Percentiles rank a stretch among this genome's conserved stretches.
phyloP scores from a whole-genome alignment of 768 basidiomycete genomes.

The Vararia minispora region DNA sequence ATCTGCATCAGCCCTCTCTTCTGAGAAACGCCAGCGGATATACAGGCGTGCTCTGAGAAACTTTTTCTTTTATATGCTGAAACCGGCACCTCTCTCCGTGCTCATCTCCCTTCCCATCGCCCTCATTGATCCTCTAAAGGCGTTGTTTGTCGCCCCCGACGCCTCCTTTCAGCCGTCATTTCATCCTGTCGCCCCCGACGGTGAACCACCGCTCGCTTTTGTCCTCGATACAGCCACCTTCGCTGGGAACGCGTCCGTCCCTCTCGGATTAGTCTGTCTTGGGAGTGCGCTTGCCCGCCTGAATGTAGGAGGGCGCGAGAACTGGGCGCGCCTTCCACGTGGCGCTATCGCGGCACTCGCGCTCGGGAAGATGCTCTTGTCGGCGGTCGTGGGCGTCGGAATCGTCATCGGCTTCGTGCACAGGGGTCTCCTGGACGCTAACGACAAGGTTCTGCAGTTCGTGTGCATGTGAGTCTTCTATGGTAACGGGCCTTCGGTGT shows the following conservation, averaged over 20 bases:
- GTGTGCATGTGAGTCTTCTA: slow-evolving; percentile 49
- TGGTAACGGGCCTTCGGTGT: background rate
- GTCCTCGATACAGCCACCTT: slow-evolving; percentile 46
- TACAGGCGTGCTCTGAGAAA: no score
- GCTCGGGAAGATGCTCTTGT: slow-evolving; percentile 40
- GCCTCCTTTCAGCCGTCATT: slow-evolving; percentile 28
- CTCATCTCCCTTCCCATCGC: slow-evolving; percentile 43
- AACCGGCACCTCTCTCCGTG: slow-evolving; percentile 43
- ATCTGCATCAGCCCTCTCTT: no score
- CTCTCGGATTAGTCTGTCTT: slow-evolving; percentile 48
- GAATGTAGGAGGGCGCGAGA: slow-evolving; percentile 31
- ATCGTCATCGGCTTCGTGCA: slow-evolving; percentile 38
- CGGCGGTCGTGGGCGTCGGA: slow-evolving; percentile 50
- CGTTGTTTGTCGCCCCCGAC: slow-evolving; percentile 41
- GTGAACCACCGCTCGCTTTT: slow-evolving; percentile 54
- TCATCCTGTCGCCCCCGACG: slow-evolving; percentile 39
- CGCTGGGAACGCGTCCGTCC: slow-evolving; percentile 52
- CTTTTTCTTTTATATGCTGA: slow-evolving; percentile 28
- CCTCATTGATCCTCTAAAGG: slow-evolving; percentile 45
- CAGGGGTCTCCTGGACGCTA: slow-evolving; percentile 32
- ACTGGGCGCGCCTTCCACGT: slow-evolving; percentile 34
- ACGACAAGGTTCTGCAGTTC: slow-evolving; percentile 51
- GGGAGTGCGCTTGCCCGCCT: slow-evolving; percentile 55
- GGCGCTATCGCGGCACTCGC: slow-evolving; percentile 46
- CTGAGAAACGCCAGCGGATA: no score